phyloP scores from a whole-genome alignment of 495 filamentous ascomycete species.

The Lentithecium fluviatile region DNA sequence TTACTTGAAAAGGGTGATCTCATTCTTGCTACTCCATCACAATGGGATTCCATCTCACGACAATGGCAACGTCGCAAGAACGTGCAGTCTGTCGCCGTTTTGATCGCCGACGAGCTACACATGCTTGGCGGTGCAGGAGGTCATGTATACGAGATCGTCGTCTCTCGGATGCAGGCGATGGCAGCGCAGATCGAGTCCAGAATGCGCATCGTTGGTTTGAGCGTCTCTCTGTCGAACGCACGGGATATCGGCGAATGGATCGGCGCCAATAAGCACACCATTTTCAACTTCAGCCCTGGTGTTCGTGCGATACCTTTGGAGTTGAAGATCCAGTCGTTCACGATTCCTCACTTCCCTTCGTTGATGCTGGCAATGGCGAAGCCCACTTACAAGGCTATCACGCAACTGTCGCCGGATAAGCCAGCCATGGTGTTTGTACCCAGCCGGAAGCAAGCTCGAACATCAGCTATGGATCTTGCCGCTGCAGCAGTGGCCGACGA shows the following conservation, averaged over 20 bases:
- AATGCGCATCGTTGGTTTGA: slow-evolving; percentile 86
- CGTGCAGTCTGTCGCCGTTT: slow-evolving; percentile 83
- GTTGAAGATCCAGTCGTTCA: slow-evolving; percentile 92
- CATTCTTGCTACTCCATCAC: slow-evolving; percentile 84
- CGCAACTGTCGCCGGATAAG: slow-evolving; percentile 81
- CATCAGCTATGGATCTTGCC: slow-evolving; percentile 85
- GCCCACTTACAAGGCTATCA: slow-evolving; percentile 81
- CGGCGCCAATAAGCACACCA: slow-evolving; percentile 96
- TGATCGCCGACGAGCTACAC: slow-evolving; percentile 95
- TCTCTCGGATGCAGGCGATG: slow-evolving; percentile 97
- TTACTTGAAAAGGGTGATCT: slow-evolving; percentile 85
- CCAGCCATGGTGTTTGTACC: slow-evolving; percentile 90
- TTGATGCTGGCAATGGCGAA: slow-evolving; percentile 98
- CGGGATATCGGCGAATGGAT: slow-evolving; percentile 98
- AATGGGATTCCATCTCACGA: slow-evolving; percentile 94
- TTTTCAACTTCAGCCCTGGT: slow-evolving; percentile 96
- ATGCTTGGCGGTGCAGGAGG: slow-evolving; percentile 89
- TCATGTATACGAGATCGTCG: slow-evolving; percentile 90
- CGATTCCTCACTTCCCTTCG: slow-evolving; percentile 94
- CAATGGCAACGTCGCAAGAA: slow-evolving; percentile 97
- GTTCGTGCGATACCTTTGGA: slow-evolving; percentile 84
- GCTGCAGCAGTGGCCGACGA: slow-evolving; percentile 82
- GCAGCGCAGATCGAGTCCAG: slow-evolving; percentile 79
- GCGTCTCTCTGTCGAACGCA: slow-evolving; percentile 88
- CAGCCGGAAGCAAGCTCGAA: slow-evolving; percentile 84